phyloP scores from a whole-genome alignment of 176 grass and related monocot species.

The Saccharum officinarum region DNA sequence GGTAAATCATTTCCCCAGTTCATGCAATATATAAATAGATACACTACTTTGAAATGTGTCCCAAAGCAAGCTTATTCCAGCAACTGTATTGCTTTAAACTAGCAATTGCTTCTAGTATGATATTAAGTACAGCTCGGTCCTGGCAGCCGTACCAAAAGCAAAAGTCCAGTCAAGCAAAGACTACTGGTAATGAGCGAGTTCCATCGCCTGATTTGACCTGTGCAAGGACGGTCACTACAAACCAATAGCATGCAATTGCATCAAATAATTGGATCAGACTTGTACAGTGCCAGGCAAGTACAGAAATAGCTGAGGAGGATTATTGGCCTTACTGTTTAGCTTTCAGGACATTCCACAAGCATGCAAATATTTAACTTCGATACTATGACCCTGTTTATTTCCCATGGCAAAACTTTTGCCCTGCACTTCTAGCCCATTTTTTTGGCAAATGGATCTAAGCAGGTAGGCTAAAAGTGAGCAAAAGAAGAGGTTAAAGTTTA shows the following conservation, averaged over 20 bases:
- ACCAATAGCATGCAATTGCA: conserved; percentile 9
- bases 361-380: conserved; percentile 2
- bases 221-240: not conserved
- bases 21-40: not conserved
- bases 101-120: not conserved
- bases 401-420: too few species aligned
- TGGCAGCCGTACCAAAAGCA: not conserved
- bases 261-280: conserved; percentile 12
- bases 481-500: too few species aligned
- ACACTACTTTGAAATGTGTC: not conserved
- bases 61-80: not conserved
- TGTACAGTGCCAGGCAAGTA: not conserved
- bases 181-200: not conserved
- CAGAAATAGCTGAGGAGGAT: not conserved
- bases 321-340: not conserved
- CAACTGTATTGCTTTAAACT: not conserved
- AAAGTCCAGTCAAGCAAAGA: conserved; percentile 15
- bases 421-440: too few species aligned
- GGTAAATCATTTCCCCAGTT: not conserved
- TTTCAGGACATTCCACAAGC: not conserved
- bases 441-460: too few species aligned
- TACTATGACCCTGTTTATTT: not conserved
- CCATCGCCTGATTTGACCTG: conserved; percentile 12
- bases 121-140: not conserved
- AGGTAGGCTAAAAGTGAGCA: too few species aligned